Evolutionary conservation across 2,329 filamentous ascomycete species (phyloP), one percentile per base, ranked within the genome.

Genomic region (Clathrospora elynae): DNA sequence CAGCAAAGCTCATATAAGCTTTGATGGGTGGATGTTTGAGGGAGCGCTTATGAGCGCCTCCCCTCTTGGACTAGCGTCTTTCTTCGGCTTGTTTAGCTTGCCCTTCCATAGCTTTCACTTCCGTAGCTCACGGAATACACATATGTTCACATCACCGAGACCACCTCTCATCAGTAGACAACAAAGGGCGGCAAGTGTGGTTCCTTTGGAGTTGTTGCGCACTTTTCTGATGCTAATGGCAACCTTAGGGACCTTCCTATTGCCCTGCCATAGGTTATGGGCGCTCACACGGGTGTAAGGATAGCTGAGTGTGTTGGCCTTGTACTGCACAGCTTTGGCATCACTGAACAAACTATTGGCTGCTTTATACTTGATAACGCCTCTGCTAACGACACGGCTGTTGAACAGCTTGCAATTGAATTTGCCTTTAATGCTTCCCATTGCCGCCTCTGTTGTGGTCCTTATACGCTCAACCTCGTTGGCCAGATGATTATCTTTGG

Each of bases 391-490:
- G 30, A 47, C 18, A 28, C 9, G 8, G 16, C 40, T 14, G 23
- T 49, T 14, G 14, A 19, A 13, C n/a, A 9, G 4, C 9, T 49
- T 6, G 35, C 29, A n/a, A 18, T 22, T n/a, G n/a, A n/a, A 23
- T 24, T 19, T 12, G 17, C 14, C 16, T 48, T 48, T 37, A 30
- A 34, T 11, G 25, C 20, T 30, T 10, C 25, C n/a, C 14, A 35
- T 19, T 20, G 28, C 11, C 18, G 30, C 20, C 19, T 40, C 13
- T 23, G 39, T 20, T 48, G 34, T 19, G 35, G 22, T 20, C 22
- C 31, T 20, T 26, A 48, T 14, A 48, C 38, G 18, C 33, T 46
- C 20, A 46, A 46, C 17, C 32, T 41, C 24, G 14, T 41, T 32
- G 19, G 36, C 28, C 30, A 45, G 30, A 35, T 29, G 24, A 17